Evolutionary conservation across 2,329 filamentous ascomycete species (phyloP), one percentile per base, ranked within the genome.

Genomic region (Neonectria faginata): DNA sequence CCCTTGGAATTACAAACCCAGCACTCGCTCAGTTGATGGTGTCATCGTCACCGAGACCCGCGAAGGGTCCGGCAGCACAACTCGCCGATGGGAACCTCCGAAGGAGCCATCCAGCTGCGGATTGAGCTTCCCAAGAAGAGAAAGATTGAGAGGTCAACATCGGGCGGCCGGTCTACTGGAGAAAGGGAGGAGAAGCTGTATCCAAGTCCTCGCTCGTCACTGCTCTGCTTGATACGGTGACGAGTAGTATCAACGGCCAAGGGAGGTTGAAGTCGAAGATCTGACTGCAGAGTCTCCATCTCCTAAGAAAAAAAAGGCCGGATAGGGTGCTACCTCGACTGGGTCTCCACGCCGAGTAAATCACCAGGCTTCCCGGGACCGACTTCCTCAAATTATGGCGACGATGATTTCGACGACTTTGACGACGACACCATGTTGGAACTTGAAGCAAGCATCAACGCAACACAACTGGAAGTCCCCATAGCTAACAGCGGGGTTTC

Each of bases 81-180:
- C 51, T 83, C 80, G 65, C 81, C 79, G 64, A 82, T 14, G 67
- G 67, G 3, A 75, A 82, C 5, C 77, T 93, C 45, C 85, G 90
- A 70, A 86, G 90, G 68, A n/a, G 85, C 90, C 2, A 85, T 89
- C n/a, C 64, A 93, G 90, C 75, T 92, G 89, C 74, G 90, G 89
- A 18, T 83, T 86, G 25, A 86, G 91, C 70, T 92, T 90, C 85
- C 91, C 1, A 94, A 94, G 77, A 84, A 89, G 67, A 85, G 89
- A 70, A 90, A 85, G 70, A 73, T 88, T 8, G 86, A 89, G 54
- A 83, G 82, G 36, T 77, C 80, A 14, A 84, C 81, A 55, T 74
- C 77, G 0, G 77, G 77, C 3, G 74, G 75, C 36, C 75, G 78
- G 48, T 67, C 71, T 33, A 76, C 75, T 58, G 74, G 72, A 41